These are phyloP conservation scores for Kodamaea derodonti DNA, from an alignment of 1,139 yeast species.

Conservation along the genomic window DNA sequence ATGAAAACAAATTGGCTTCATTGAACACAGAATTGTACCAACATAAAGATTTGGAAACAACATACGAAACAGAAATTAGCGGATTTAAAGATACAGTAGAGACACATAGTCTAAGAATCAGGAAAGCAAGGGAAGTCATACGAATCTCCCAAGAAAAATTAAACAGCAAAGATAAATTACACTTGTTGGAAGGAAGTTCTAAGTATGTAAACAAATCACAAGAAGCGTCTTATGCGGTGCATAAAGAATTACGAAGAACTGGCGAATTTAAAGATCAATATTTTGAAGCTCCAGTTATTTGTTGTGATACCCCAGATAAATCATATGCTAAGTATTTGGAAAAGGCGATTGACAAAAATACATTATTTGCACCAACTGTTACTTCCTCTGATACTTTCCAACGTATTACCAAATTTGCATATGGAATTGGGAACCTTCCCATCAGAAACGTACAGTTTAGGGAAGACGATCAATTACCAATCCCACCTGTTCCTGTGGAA, in stretches of 20 bases:
- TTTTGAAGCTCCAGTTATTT: conserved; percentile 74
- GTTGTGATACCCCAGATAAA: conserved; percentile 52
- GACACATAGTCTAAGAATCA: conserved; percentile 8
- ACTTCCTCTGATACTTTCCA: conserved; percentile 40
- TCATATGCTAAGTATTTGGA: conserved; percentile 55
- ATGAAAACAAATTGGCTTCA: conserved; percentile 13
- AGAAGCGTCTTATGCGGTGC: conserved; percentile 28
- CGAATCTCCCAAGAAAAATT: conserved; percentile 21
- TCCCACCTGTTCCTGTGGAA: conserved; percentile 21
- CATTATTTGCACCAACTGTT: conserved; percentile 48
- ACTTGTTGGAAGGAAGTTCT: conserved; percentile 31
- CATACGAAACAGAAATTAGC: conserved; percentile 14
- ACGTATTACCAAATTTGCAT: conserved; percentile 30
- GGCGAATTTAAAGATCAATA: conserved; percentile 37
- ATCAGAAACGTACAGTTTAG: conserved; percentile 24
- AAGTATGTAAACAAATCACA: conserved; percentile 23
- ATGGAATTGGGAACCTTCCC: conserved; percentile 30
- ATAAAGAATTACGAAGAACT: conserved; percentile 25
- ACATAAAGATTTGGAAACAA: conserved; percentile 3
- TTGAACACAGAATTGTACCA: conserved; percentile 17
- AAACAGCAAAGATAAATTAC: conserved; percentile 50
- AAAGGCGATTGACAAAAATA: conserved; percentile 50
- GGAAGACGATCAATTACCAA: conserved; percentile 5
- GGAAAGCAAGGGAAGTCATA: conserved; percentile 7
- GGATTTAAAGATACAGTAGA: background rate